phyloP scores from a whole-genome alignment of 2,329 filamentous ascomycete genomes.

The Diaporthe sp. region DNA sequence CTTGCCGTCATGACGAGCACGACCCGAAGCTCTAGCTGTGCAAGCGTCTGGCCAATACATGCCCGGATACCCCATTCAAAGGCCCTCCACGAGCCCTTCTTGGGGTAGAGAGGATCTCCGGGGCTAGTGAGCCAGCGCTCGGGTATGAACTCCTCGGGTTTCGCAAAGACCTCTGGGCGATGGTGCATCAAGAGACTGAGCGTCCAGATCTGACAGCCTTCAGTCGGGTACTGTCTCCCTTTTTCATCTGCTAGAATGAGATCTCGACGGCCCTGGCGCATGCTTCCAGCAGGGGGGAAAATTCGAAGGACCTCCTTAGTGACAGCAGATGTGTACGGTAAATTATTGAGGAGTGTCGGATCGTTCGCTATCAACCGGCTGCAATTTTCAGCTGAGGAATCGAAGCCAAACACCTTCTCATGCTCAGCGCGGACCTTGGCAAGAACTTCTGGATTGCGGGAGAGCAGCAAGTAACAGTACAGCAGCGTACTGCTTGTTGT shows the following conservation, averaged over 20 bases:
- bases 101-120: neutral
- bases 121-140: neutral
- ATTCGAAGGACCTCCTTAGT: neutral
- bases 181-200: slow-evolving; percentile 4
- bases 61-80: neutral
- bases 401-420: neutral
- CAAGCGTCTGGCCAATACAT: neutral
- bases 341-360: neutral
- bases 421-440: neutral
- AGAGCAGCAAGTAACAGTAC: slow-evolving; percentile 40
- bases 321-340: neutral
- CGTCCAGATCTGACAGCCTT: neutral
- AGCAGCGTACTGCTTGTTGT: slow-evolving; percentile 44
- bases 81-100: neutral
- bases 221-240: neutral
- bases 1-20: neutral
- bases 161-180: neutral
- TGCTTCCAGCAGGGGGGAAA: neutral
- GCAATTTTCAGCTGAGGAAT: neutral
- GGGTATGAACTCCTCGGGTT: neutral
- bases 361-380: neutral
- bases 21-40: neutral
- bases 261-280: neutral
- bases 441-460: neutral
- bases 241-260: neutral